Conservation (phyloP, 1,139 yeast species). For the Kodamaea fungicola region DNA sequence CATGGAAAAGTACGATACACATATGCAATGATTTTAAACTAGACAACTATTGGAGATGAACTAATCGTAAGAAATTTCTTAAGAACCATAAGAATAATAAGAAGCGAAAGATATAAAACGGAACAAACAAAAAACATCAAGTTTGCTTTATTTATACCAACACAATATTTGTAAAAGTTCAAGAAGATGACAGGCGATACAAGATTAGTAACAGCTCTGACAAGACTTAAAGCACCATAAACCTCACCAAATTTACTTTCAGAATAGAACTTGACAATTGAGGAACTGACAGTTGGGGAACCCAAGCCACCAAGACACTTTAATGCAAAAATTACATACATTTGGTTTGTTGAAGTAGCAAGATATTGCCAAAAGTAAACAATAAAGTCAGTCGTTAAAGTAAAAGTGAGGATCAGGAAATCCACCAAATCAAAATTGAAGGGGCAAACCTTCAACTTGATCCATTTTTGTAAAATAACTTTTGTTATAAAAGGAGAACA, state of each 20-base stretch:
- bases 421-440: conserved; percentile 56
- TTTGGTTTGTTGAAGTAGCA: conserved; percentile 5
- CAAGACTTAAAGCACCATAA: conserved; percentile 33
- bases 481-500: conserved; percentile 32
- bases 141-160: too few species aligned
- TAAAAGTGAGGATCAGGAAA: conserved; percentile 29
- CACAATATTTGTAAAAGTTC: too few species aligned
- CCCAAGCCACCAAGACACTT: conserved; percentile 34
- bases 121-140: too few species aligned
- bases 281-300: conserved; percentile 45
- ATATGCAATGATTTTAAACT: too few species aligned
- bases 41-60: too few species aligned
- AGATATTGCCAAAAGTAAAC: conserved; percentile 31
- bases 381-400: conserved; percentile 33
- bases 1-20: too few species aligned
- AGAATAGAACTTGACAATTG: conserved; percentile 49
- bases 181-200: too few species aligned
- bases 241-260: conserved; percentile 49
- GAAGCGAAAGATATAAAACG: too few species aligned
- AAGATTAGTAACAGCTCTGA: too few species aligned
- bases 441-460: conserved; percentile 35
- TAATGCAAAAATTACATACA: conserved; percentile 26
- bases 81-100: too few species aligned
- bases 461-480: conserved; percentile 20
- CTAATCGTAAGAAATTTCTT: too few species aligned